Evolutionary conservation across 2,329 filamentous ascomycete species (phyloP).

Genomic region (Calonectria hawksworthii): DNA sequence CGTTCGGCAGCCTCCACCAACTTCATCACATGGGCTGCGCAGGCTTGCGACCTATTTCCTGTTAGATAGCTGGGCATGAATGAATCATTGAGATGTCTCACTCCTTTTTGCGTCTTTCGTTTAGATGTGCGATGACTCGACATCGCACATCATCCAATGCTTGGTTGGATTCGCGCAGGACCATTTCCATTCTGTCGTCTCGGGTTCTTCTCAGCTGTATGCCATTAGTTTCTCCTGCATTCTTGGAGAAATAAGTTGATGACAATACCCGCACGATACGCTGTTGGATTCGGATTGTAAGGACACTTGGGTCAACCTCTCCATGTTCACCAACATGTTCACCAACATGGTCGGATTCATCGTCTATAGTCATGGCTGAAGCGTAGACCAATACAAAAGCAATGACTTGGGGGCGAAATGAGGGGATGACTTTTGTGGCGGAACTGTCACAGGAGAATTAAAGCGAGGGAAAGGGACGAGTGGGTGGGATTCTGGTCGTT

Average conservation of each 20-base stretch:
- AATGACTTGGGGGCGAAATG: not conserved
- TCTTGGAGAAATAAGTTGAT: not conserved
- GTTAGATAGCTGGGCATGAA: not conserved
- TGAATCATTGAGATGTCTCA: slow-evolving; percentile 3
- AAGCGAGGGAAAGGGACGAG: not conserved
- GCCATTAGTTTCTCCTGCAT: not conserved
- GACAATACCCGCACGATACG: slow-evolving; percentile 44
- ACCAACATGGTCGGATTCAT: slow-evolving; percentile 31
- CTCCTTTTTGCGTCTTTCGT: slow-evolving; percentile 43
- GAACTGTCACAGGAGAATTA: not conserved
- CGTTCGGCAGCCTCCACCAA: slow-evolving; percentile 42
- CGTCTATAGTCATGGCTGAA: slow-evolving; percentile 30
- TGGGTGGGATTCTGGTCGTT: not conserved
- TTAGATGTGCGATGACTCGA: slow-evolving; percentile 37
- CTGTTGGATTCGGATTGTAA: slow-evolving; percentile 45
- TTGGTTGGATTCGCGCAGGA: slow-evolving; percentile 40
- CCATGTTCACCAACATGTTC: slow-evolving; percentile 37
- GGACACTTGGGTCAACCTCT: slow-evolving; percentile 37
- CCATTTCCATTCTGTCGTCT: slow-evolving; percentile 41
- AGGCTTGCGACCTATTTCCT: slow-evolving; percentile 31
- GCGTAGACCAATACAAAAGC: not conserved
- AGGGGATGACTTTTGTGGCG: not conserved
- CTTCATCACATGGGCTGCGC: slow-evolving; percentile 31
- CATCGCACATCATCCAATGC: slow-evolving; percentile 45
- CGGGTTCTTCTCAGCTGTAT: slow-evolving; percentile 49